Evolutionary conservation across 768 basidiomycete genomes (phyloP), one percentile per base, ranked within the genome.

Genomic region (Tricholoma bakamatsutake): DNA sequence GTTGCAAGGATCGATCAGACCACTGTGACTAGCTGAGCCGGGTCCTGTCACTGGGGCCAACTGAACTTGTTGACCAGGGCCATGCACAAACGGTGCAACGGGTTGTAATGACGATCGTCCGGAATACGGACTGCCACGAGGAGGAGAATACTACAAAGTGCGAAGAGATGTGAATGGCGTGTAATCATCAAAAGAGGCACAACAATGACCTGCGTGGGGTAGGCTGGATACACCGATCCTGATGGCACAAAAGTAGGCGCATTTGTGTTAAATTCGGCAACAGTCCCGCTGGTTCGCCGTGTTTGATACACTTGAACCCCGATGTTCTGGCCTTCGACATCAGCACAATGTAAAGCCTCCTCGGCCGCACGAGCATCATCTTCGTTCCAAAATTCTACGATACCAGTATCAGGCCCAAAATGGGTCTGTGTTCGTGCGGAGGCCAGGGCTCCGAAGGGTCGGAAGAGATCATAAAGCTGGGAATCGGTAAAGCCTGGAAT

Each of bases 21-120:
- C 92, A 59, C 89, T 91, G 64, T 92, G 88, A 64, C 89, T 92
- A 53, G 62, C 81, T 34, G 88, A 85, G n/a, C 90, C 89, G 37
- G 88, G 90, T 3, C 90, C 90, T 17, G 61, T 58, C 47, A 80
- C 51, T 12, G 91, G 92, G 1, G 91, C 90, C 7, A 86, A 78
- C 67, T 94, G 90, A 33, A 93, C 90, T 67, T 93, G 91, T 66
- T 94, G 92, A 3, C 92, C 92, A 10, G 92, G 92, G 9, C 92
- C 91, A 68, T 92, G 90, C 7, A 90, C 76, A 64, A 93, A 93
- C 2, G 76, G 70, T 12, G 79, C 69, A 18, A 74, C 69, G 33
- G 78, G 69, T 54, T 75, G 77, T 17, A 79, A 61, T 30, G 81
- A 71, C 46, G 73, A 70, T 57, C 76, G 67, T 42, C 69, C 71